Base-by-base conservation (phyloP, 192 early-diverging fungal species). In the Pilaira anomala region DNA sequence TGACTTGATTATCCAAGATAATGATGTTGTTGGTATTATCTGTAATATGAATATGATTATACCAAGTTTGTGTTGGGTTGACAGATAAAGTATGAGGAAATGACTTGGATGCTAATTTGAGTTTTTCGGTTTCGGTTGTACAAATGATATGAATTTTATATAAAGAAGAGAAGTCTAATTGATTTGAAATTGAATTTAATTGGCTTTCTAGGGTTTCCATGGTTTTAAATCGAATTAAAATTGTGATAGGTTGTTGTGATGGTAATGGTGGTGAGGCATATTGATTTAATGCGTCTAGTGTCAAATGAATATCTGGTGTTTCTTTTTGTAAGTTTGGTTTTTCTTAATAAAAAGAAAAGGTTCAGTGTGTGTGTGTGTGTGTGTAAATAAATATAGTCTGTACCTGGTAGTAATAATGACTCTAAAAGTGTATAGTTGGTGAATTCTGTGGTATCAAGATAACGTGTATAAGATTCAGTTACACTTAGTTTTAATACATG, bases 401-500 rank as follows among this genome's bases (percentile, higher is more conserved):
- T 12, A 36, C 30, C 30, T 36, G 28, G 26, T 18, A 28, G 28
- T 21, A 55, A 18, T 21, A 55, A n/a, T 9, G 29, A 36, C 19
- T 36, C 53, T 21, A 55, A 18, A 30, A 55, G 19, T 30, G 53
- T 55, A 8, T 55, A 55, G 2, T 55, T 55, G 16, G 53, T 55
- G 30, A 55, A 18, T 18, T 55, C 53, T 11, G 53, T 33, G 19
- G 53, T 33, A 55, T 55, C 53, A 7, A 55, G 28, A 55, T 33
- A 55, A 9, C 16, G 18, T 18, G n/a, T 30, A 18, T 14, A 55
- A 33, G 16, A 33, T 11, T 33, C 28, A 55, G 28, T 33, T 16
- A 18, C 29, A 30, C 30, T 55, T 55, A 55, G 30, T 19, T 30
- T 55, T 18, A 55, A 18, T 18, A 55, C 26, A 33, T 55, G 53